phyloP scores from a whole-genome alignment of 371 early-diverging fungal genomes.

The Conidiobolus incongruus region DNA sequence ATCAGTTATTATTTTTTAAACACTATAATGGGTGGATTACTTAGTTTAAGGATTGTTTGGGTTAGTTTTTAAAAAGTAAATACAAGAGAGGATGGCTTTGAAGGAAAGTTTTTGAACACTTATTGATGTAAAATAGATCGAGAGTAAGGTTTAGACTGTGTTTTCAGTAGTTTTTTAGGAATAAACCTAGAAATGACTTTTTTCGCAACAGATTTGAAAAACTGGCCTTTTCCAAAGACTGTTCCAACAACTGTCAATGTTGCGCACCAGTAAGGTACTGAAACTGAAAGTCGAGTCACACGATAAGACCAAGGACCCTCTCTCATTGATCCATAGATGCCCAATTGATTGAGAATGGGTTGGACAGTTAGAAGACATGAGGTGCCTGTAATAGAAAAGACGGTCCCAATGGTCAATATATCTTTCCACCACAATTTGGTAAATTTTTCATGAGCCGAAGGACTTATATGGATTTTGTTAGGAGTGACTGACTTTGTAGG shows the following conservation, averaged over 20 bases:
- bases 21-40: too few relatives aligned
- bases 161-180: too few relatives aligned
- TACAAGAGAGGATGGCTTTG: too few relatives aligned
- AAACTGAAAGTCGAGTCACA: neutral
- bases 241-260: neutral
- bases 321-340: neutral
- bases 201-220: neutral
- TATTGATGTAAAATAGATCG: too few relatives aligned
- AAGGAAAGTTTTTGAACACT: too few relatives aligned
- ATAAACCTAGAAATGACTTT: neutral
- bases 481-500: too few relatives aligned
- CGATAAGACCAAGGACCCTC: neutral
- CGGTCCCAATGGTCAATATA: neutral
- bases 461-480: too few relatives aligned
- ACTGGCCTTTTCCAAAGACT: neutral
- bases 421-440: slow-evolving; percentile 2
- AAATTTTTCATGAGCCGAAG: too few relatives aligned
- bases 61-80: too few relatives aligned
- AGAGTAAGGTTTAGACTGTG: too few relatives aligned
- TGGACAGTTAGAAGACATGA: neutral
- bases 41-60: too few relatives aligned
- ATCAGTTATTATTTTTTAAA: too few relatives aligned
- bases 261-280: neutral
- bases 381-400: neutral
- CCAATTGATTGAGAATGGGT: neutral